Evolutionary conservation across 768 basidiomycete species (phyloP), one percentile per base, ranked within the genome.

Genomic region (Cystobasidium tubakii): DNA sequence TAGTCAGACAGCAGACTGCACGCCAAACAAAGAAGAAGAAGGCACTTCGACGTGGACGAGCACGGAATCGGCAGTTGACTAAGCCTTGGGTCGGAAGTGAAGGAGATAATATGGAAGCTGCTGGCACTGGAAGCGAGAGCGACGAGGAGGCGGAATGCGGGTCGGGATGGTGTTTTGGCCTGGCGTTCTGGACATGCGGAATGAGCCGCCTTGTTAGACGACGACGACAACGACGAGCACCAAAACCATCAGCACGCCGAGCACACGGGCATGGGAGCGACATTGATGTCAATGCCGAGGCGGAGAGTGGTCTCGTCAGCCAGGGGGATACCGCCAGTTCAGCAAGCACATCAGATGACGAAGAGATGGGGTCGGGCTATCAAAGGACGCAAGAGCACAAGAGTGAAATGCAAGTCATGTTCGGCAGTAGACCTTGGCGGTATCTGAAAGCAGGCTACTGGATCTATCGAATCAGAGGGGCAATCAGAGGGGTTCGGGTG

Each of bases 321-420:
- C 57, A 33, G 23, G 15, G 17, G 10, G 29, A 31, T 15, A 21
- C 19, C 4, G 9, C 57, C 2, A 33, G 15, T 39, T 4, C 25
- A 62, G 57, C 9, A 12, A 62, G 57, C 46, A 62, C 25, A 17
- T 29, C 25, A 23, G 25, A 39, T 29, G 4, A 62, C 12, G 25
- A n/a, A 55, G 31, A 55, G 36, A 12, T 23, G 29, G 44, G 15
- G 34, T 43, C 65, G 65, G 29, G 15, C 19, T 12, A 15, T 31
- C 34, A 36, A 17, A n/a, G n/a, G 39, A 39, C 7, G 39, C 27
- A 23, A 27, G 46, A 54, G 44, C 2, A 10, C 36, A 71, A 71
- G 69, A 60, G 69, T 44, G 54, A 71, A 53, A 31, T 71, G 69
- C 25, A 60, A 53, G 69, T 71, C 1, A 29, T 71, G 27, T 71